phyloP scores from a whole-genome alignment of 805 yeast genomes.

The Yarrowia sp. region DNA sequence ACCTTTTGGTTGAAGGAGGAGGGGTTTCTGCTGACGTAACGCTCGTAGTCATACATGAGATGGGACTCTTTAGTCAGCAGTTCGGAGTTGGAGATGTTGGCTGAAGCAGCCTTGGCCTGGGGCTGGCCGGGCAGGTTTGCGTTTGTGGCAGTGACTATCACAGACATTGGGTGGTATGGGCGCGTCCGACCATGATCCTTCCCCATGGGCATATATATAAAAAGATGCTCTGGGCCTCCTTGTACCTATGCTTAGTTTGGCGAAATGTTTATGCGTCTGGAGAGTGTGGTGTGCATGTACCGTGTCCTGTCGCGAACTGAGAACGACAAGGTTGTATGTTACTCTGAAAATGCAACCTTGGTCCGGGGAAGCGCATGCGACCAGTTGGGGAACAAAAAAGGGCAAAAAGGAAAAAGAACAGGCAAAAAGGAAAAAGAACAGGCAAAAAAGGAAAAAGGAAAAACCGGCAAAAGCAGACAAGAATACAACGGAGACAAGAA shows the following conservation, averaged over 20 bases:
- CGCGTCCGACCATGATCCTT: background rate
- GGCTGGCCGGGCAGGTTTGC: background rate
- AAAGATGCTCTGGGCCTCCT: background rate
- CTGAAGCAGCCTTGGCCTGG: too few species aligned
- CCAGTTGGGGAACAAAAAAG: background rate
- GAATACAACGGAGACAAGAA: too few species aligned
- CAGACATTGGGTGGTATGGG: conserved; percentile 1
- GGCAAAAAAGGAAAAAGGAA: too few species aligned
- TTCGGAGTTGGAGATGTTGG: background rate
- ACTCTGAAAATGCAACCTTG: conserved; percentile 15
- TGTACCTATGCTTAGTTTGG: background rate
- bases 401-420: background rate
- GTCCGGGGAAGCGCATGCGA: conserved; percentile 23
- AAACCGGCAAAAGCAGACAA: too few species aligned
- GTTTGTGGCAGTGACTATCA: background rate
- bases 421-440: too few species aligned
- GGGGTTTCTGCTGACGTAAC: conserved; percentile 14
- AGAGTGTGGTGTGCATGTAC: background rate
- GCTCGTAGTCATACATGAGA: conserved; percentile 3
- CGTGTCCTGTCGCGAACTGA: background rate
- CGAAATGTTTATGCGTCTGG: background rate
- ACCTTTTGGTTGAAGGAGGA: conserved; percentile 27
- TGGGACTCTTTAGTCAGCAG: background rate
- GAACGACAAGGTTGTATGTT: conserved; percentile 13
- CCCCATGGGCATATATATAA: conserved; percentile 13